phyloP scores from a whole-genome alignment of 176 grass and related monocot species.

The Raddia distichophylla region DNA sequence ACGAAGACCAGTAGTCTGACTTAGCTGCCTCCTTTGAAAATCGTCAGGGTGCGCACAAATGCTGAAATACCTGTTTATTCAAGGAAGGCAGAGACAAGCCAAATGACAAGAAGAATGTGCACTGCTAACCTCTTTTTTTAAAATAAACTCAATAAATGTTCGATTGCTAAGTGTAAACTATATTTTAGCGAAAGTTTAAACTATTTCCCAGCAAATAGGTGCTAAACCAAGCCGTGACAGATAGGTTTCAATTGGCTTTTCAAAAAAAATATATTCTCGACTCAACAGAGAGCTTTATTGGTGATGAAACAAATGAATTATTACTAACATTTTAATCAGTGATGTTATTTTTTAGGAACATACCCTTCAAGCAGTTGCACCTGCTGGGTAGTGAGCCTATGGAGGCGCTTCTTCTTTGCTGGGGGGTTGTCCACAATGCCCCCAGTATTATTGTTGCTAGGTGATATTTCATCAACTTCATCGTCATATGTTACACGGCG shows the following conservation, averaged over 20 bases:
- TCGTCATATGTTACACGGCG: background rate
- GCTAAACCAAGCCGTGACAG: too few relatives aligned
- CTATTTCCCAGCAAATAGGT: background rate
- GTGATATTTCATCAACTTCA: background rate
- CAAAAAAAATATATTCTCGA: background rate
- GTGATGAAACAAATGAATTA: background rate
- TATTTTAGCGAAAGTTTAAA: background rate
- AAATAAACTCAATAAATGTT: slow-evolving; percentile 14
- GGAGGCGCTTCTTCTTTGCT: slow-evolving; percentile 24
- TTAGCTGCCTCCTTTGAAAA: slow-evolving; percentile 30
- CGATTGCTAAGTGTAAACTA: background rate
- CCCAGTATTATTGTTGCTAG: background rate
- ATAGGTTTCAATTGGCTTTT: too few relatives aligned
- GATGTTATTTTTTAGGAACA: slow-evolving; percentile 12
- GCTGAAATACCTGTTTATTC: slow-evolving; percentile 48
- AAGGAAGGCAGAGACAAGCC: slow-evolving; percentile 7
- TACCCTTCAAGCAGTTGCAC: slow-evolving; percentile 45
- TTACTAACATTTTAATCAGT: slow-evolving; percentile 9
- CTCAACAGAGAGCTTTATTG: background rate
- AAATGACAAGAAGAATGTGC: background rate
- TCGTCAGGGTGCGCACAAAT: slow-evolving; percentile 45
- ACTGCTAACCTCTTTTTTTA: background rate
- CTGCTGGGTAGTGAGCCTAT: slow-evolving; percentile 33
- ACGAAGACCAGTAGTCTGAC: slow-evolving; percentile 12
- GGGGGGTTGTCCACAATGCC: background rate